phyloP scores from a whole-genome alignment of 2,329 filamentous ascomycete species.

The Stylonectria norvegica region DNA sequence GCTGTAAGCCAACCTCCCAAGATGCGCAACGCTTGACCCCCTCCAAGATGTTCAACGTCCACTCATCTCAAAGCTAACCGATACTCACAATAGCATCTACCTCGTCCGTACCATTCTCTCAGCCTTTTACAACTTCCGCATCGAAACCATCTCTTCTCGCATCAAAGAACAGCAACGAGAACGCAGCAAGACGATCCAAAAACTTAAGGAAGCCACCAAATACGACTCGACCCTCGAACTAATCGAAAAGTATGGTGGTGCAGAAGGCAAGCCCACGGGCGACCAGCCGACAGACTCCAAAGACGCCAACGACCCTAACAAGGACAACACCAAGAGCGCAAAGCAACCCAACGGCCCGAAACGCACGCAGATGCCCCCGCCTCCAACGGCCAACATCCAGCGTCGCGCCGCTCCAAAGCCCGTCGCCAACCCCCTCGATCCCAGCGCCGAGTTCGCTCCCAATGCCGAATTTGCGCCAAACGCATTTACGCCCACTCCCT shows the following conservation, averaged over 20 bases:
- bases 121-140: conserved; percentile 76
- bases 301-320: conserved; percentile 8
- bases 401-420: conserved; percentile 30
- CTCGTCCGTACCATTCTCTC: conserved; percentile 63
- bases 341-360: conserved; percentile 15
- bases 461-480: conserved; percentile 50
- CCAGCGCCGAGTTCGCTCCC: conserved; percentile 66
- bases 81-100: conserved; percentile 66
- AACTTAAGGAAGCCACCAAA: conserved; percentile 90
- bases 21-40: neutral
- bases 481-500: conserved; percentile 37
- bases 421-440: conserved; percentile 32
- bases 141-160: conserved; percentile 63
- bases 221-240: conserved; percentile 93
- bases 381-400: conserved; percentile 61
- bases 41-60: neutral
- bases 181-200: conserved; percentile 83
- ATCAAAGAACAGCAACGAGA: conserved; percentile 75
- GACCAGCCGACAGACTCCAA: conserved; percentile 18
- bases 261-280: conserved; percentile 46
- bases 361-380: conserved; percentile 53
- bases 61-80: conserved; percentile 13
- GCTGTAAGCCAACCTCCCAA: conserved; percentile 51
- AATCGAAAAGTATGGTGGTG: conserved; percentile 87
- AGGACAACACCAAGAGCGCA: conserved; percentile 14